Conservation (phyloP, 2,329 filamentous ascomycete genomes). For the Zymoseptoria ardabiliae region DNA sequence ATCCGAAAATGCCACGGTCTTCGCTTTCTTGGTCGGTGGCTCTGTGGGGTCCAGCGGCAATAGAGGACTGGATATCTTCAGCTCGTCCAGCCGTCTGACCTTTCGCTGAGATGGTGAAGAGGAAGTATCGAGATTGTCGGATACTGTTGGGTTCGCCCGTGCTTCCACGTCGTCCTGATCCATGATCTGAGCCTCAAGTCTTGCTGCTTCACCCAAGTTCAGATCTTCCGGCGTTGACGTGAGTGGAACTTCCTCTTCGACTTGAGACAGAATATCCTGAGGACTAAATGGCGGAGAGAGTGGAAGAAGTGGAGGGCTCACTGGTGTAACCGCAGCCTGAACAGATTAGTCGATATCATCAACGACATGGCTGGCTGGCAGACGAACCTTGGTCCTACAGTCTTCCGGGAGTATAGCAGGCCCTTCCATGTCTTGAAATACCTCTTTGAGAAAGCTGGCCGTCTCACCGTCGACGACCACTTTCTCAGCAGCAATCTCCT, state of each 20-base stretch:
- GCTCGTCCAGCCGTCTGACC: conserved; percentile 27
- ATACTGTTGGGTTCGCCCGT: conserved; percentile 3
- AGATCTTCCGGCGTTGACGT: conserved; percentile 26
- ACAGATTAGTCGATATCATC: conserved; percentile 15
- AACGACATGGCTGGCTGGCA: neutral
- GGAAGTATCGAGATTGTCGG: neutral
- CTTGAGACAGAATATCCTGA: conserved; percentile 20
- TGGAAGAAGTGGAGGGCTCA: conserved; percentile 45
- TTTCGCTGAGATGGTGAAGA: conserved; percentile 29
- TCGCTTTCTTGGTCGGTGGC: conserved; percentile 34
- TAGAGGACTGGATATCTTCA: conserved; percentile 42
- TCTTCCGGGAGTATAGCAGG: conserved; percentile 9
- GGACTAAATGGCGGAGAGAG: conserved; percentile 35
- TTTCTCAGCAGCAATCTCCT: conserved; percentile 29
- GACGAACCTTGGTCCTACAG: conserved; percentile 22
- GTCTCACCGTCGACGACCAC: conserved; percentile 31
- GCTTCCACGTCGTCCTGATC: conserved; percentile 20
- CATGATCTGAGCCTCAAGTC: conserved; percentile 26
- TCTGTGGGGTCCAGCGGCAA: conserved; percentile 34
- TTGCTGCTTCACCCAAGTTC: conserved; percentile 19
- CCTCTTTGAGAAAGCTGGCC: conserved; percentile 31
- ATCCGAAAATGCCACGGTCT: conserved; percentile 35
- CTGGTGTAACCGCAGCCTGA: conserved; percentile 23
- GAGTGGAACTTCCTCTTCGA: conserved; percentile 21
- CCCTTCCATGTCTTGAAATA: conserved; percentile 18